Evolutionary conservation across 2,329 filamentous ascomycete species (phyloP).

Genomic region (Curvularia verruculosa): DNA sequence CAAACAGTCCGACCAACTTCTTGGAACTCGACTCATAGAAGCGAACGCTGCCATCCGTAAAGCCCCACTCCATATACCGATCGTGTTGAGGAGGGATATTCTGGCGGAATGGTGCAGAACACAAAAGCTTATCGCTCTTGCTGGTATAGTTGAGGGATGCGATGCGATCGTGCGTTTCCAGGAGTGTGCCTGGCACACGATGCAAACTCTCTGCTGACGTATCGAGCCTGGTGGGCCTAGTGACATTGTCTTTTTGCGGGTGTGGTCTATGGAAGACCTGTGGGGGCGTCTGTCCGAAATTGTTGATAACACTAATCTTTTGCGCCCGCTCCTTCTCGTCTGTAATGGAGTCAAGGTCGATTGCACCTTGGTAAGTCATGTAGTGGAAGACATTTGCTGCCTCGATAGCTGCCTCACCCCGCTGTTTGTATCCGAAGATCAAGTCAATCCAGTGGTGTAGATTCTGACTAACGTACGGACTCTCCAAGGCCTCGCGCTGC

Average conservation of each 20-base stretch:
- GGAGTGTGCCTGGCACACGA: slow-evolving; percentile 76
- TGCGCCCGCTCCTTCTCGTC: slow-evolving; percentile 86
- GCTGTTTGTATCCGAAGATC: slow-evolving; percentile 92
- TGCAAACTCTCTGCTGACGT: slow-evolving; percentile 76
- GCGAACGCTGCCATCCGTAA: slow-evolving; percentile 87
- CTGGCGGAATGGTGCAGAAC: slow-evolving; percentile 80
- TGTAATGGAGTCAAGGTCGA: slow-evolving; percentile 86
- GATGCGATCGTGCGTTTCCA: slow-evolving; percentile 78
- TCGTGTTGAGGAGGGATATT: slow-evolving; percentile 88
- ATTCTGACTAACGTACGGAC: slow-evolving; percentile 86
- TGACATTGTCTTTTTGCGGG: slow-evolving; percentile 71
- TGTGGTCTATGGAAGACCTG: slow-evolving; percentile 89
- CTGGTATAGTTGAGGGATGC: slow-evolving; percentile 77
- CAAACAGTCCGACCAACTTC: slow-evolving; percentile 84
- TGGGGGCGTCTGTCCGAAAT: slow-evolving; percentile 96
- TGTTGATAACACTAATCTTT: slow-evolving; percentile 95
- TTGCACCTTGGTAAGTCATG: slow-evolving; percentile 91
- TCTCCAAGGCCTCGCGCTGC: slow-evolving; percentile 93
- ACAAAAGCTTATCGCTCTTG: slow-evolving; percentile 82
- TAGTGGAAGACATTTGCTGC: slow-evolving; percentile 95
- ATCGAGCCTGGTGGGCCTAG: slow-evolving; percentile 74
- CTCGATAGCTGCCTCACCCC: slow-evolving; percentile 88
- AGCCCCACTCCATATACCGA: slow-evolving; percentile 95
- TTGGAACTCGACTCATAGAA: slow-evolving; percentile 87
- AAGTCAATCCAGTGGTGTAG: slow-evolving; percentile 96